Conservation (phyloP, 2,329 filamentous ascomycete species). For the Xylaria hypoxylon region DNA sequence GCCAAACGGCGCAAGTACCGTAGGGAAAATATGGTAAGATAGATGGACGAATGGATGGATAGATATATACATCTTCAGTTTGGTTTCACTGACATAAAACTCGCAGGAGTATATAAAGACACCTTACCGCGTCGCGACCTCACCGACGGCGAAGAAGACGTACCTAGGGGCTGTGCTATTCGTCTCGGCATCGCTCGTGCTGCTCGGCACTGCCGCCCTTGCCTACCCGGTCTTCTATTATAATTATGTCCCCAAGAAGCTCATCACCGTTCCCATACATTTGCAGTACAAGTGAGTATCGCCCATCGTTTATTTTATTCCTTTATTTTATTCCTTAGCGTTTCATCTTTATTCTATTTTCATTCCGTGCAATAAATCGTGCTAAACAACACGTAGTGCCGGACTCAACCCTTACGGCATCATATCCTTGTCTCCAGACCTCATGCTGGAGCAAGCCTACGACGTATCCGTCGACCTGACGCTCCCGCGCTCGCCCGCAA, state of each 20-base stretch:
- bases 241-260: conserved; percentile 67
- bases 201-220: conserved; percentile 62
- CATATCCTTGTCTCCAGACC: conserved; percentile 60
- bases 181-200: conserved; percentile 55
- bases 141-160: conserved; percentile 62
- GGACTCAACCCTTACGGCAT: conserved; percentile 66
- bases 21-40: conserved; percentile 17
- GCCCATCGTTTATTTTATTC: background rate
- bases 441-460: conserved; percentile 82
- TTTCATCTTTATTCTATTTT: background rate
- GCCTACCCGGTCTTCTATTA: conserved; percentile 67
- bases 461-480: conserved; percentile 81
- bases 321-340: background rate
- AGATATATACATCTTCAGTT: background rate
- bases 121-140: conserved; percentile 58
- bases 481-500: conserved; percentile 81
- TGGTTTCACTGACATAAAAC: conserved; percentile 4
- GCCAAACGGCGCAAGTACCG: conserved; percentile 24
- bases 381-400: conserved; percentile 51
- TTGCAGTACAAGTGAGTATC: conserved; percentile 67
- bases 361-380: background rate
- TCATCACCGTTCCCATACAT: conserved; percentile 64
- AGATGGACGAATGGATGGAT: background rate
- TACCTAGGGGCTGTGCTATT: conserved; percentile 62
- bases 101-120: conserved; percentile 46